phyloP scores from a whole-genome alignment of 441 rosid species.

The Bruguiera hainesii region DNA sequence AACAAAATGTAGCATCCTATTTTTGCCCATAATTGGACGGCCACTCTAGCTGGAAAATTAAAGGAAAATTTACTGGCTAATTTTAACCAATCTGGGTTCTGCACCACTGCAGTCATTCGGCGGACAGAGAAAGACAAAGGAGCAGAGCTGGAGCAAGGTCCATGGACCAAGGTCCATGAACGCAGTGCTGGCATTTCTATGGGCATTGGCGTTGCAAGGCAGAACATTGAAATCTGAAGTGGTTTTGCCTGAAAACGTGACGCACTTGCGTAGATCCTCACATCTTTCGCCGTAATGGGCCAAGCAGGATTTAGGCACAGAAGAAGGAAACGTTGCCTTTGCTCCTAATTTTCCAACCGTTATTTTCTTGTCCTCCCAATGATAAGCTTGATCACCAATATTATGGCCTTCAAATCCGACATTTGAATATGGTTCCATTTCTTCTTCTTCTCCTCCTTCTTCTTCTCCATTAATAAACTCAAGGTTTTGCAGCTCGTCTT shows the following conservation, averaged over 20 bases:
- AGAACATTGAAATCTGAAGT: conserved; percentile 2
- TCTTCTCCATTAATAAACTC: not conserved
- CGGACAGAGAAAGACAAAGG: conserved; percentile 11
- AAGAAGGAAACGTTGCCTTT: conserved; percentile 4
- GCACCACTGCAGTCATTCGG: conserved; percentile 13
- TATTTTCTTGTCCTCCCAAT: not conserved
- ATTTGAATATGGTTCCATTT: not conserved
- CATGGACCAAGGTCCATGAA: not conserved
- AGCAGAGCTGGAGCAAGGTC: conserved; percentile 5
- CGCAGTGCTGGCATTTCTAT: not conserved
- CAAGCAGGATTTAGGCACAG: conserved; percentile 16
- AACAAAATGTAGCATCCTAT: not conserved
- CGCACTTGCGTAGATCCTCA: conserved; percentile 24
- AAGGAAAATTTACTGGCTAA: not conserved
- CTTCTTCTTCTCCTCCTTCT: conserved; percentile 15
- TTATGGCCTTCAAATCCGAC: not conserved
- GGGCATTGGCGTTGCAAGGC: conserved; percentile 13
- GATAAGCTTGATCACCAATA: not conserved
- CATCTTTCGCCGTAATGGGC: conserved; percentile 3
- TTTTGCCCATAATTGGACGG: not conserved
- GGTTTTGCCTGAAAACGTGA: conserved; percentile 20
- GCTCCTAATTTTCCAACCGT: not conserved
- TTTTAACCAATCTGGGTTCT: not conserved
- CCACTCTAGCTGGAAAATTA: not conserved
- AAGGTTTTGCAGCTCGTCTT: not conserved